Evolutionary conservation across 176 grass and related monocot genomes (phyloP).

Genomic region (Canna indica): DNA sequence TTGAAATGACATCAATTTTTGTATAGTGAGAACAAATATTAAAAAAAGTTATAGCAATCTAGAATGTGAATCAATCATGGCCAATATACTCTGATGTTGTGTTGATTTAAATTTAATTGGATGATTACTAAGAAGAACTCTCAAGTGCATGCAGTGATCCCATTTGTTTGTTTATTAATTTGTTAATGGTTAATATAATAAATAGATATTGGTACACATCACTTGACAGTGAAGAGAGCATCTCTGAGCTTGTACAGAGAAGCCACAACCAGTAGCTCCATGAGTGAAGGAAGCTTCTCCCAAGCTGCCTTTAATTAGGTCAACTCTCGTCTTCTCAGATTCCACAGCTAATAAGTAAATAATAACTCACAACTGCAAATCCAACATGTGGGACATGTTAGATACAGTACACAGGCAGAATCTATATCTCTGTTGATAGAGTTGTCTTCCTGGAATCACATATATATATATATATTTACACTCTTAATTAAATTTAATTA

Average conservation of each 20-base stretch:
- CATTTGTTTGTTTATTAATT: no score
- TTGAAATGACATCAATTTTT: no score
- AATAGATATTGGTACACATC: no score
- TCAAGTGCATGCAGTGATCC: no score
- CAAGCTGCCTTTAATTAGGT: neutral
- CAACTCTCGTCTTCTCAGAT: neutral
- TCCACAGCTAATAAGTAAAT: neutral
- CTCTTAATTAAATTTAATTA: neutral
- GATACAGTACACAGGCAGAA: neutral
- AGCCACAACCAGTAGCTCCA: neutral
- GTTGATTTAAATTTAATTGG: no score
- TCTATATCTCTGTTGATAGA: neutral
- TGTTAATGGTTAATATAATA: no score
- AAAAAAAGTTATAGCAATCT: no score
- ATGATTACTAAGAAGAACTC: no score
- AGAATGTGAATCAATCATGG: no score
- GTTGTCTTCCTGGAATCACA: neutral
- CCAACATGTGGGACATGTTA: neutral
- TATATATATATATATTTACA: neutral
- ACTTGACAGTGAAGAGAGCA: no score
- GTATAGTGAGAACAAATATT: no score
- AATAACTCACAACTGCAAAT: neutral
- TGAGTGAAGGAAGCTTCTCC: neutral
- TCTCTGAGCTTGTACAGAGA: neutral
- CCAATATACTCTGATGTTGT: no score